Evolutionary conservation across 2,329 filamentous ascomycete species (phyloP), one percentile per base, ranked within the genome.

Genomic region (Xylariaceae sp.): DNA sequence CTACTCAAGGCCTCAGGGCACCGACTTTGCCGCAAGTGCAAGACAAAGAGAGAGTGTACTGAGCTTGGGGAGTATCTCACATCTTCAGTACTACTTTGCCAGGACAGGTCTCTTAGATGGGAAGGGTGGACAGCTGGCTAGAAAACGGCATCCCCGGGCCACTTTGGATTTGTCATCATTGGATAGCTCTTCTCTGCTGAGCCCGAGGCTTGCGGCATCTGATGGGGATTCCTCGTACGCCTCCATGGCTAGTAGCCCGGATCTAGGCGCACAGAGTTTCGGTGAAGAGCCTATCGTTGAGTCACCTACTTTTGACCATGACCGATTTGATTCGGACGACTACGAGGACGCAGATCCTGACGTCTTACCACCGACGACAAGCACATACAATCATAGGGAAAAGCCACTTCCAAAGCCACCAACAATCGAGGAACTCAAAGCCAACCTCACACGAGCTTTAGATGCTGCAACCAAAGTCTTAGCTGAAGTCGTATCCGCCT

Each of bases 41-140:
- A 87, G 87, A 71, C 92, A 92, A 47, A 84, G 95, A 62, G 94
- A 99, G 74, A 97, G 93, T 71, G 95, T 99, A 64, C 89, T 98
- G 85, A 96, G 92, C 70, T 78, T 99, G 61, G 95, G 95, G 52
- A 97, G 93, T 75, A 99, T 99, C 68, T 92, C 93, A 53, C 95
- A 99, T 77, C 80, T 99, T 70, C 95, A 99, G 75, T 96, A 98
- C 77, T 99, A 98, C 76, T 99, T 99, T 78, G 94, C 95, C 31
- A 84, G 95, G 58, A 99, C 95, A 0, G 95, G 95, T 5, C 77
- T 99, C 62, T 78, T 99, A 47, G 95, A 99, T 70, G 92, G 94
- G 54, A 97, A 97, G 73, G 94, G 93, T 31, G 95, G 87, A 51
- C 90, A 96, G 73, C 78, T 96, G 57, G 88, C 90, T 19, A 89